Conservation (phyloP, 2,329 filamentous ascomycete genomes). For the Colletotrichum sp. region DNA sequence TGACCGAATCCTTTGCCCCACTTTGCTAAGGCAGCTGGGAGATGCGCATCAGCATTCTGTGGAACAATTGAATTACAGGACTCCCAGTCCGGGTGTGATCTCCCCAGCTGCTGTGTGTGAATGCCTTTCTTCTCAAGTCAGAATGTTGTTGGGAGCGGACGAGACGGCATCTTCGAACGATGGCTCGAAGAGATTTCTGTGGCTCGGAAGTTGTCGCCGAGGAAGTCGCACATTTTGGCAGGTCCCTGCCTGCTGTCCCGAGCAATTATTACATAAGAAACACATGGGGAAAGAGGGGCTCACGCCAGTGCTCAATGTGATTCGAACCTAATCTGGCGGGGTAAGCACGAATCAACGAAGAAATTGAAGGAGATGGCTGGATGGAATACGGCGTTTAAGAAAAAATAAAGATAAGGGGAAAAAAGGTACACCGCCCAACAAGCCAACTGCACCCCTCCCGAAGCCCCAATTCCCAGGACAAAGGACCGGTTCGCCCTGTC, state of each 20-base stretch:
- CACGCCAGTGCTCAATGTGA: background rate
- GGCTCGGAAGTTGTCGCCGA: background rate
- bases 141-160: background rate
- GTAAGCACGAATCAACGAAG: constrained; percentile 1
- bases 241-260: background rate
- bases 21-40: background rate
- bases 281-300: background rate
- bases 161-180: background rate
- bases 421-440: background rate
- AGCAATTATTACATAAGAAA: background rate
- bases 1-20: constrained; percentile 4
- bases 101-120: background rate
- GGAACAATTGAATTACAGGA: background rate
- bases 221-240: background rate
- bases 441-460: background rate
- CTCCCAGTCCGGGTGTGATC: background rate
- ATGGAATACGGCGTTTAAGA: background rate
- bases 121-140: background rate
- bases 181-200: background rate
- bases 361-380: background rate
- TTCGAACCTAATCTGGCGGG: constrained; percentile 6
- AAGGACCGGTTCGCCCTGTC: background rate
- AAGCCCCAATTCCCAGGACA: background rate
- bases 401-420: background rate
- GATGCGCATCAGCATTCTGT: background rate